Evolutionary conservation across 2,329 filamentous ascomycete genomes (phyloP), one percentile per base, ranked within the genome.

Genomic region (Ophiobolus disseminans): DNA sequence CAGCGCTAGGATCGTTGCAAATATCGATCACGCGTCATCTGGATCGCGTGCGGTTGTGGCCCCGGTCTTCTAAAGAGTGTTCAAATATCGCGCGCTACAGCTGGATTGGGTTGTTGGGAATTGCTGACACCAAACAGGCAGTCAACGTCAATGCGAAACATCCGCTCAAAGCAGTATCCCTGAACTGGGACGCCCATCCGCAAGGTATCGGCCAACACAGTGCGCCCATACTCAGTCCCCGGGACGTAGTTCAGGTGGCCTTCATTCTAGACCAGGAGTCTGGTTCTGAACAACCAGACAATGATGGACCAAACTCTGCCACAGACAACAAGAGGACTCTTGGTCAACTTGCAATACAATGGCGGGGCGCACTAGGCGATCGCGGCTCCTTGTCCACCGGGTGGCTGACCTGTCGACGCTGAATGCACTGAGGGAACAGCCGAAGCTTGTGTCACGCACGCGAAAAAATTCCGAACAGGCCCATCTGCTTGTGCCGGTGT

Each of bases 361-460:
- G 94, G 94, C 82, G 90, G 55, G 88, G 89, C 28, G 84, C 89
- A 53, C 92, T 97, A 88, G 94, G 94, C 0, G 94, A 93, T 74
- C 83, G 85, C 62, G 94, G 94, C 0, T 92, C 86, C 62, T 77
- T 99, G 68, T 91, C 87, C 35, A 99, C 94, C 5, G 92, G 92
- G 8, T 93, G 88, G 80, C 76, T 96, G 31, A 73, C 69, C 19
- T 68, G 69, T 51, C 60, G 70, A 45, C 62, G 65, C 36, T 72
- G 66, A 72, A 52, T 20, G 17, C n/a, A 6, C 17, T 16, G 14
- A 31, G 3, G 17, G 25, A 19, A 9, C 17, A 14, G 37, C 14
- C 13, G 14, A 25, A 19, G 36, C 17, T 34, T 20, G n/a, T 11
- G 14, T 26, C 43, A 10, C 26, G 8, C 14, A 23, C 23, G 25